Evolutionary conservation across 495 filamentous ascomycete genomes (phyloP).

Genomic region (Penicillium desertorum): DNA sequence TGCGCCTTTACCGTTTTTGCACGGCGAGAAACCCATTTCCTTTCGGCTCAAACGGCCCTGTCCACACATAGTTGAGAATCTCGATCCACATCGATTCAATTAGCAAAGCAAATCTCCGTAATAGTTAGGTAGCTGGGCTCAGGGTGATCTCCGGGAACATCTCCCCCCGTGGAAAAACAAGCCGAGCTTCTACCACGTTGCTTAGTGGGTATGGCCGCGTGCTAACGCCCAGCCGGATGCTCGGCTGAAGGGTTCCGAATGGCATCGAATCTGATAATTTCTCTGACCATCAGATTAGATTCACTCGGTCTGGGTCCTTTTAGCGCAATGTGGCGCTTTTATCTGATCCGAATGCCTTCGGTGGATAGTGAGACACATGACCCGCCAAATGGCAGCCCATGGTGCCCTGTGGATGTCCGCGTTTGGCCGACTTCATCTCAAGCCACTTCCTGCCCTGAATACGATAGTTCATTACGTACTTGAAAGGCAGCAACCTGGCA

Average conservation of each 20-base stretch:
- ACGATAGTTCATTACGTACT: neutral
- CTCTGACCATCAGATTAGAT: slow-evolving; percentile 12
- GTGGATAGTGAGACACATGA: neutral
- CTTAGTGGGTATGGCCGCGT: neutral
- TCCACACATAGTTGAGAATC: neutral
- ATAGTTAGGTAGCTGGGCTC: neutral
- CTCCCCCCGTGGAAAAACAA: neutral
- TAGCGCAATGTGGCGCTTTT: slow-evolving; percentile 2
- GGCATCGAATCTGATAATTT: slow-evolving; percentile 1
- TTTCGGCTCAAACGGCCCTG: neutral
- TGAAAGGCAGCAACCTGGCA: neutral
- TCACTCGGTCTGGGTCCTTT: neutral
- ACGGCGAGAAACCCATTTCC: neutral
- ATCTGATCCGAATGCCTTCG: slow-evolving; percentile 9
- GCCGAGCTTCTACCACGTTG: neutral
- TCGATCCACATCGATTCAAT: neutral
- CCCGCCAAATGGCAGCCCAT: neutral
- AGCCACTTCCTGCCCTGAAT: too few relatives aligned
- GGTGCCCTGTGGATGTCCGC: too few relatives aligned
- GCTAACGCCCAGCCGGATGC: neutral
- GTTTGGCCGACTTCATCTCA: neutral
- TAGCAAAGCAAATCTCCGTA: neutral
- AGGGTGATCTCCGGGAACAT: neutral
- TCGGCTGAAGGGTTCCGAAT: neutral
- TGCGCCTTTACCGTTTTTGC: neutral